Conservation (phyloP, 2,329 filamentous ascomycete genomes). For the Neonectria faginata region DNA sequence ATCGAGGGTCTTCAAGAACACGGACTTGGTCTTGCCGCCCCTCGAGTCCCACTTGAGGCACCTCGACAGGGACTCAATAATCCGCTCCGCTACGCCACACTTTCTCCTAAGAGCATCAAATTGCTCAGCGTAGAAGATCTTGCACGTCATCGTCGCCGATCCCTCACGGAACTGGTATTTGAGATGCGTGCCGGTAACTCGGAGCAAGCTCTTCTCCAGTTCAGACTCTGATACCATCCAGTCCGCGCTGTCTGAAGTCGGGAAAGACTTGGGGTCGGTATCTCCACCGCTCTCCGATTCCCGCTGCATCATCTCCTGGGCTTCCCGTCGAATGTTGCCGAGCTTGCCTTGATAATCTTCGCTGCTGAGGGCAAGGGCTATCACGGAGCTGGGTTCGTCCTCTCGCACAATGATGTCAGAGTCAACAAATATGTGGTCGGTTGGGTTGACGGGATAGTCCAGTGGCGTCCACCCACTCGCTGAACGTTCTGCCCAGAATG, state of each 20-base stretch:
- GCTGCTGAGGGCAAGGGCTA: conserved; percentile 90
- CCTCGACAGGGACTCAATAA: conserved; percentile 92
- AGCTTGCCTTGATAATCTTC: conserved; percentile 89
- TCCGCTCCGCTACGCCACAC: conserved; percentile 91
- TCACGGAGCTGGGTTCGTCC: conserved; percentile 95
- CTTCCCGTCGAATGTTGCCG: conserved; percentile 69
- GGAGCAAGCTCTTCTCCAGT: conserved; percentile 86
- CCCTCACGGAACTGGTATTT: conserved; percentile 97
- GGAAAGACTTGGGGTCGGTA: conserved; percentile 47
- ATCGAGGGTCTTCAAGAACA: conserved; percentile 96
- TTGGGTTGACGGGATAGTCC: conserved; percentile 89
- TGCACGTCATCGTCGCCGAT: conserved; percentile 94
- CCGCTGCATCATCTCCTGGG: conserved; percentile 56
- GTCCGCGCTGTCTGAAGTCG: conserved; percentile 52
- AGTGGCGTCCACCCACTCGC: conserved; percentile 93
- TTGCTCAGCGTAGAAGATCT: conserved; percentile 98
- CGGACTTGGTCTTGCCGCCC: conserved; percentile 96
- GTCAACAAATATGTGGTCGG: conserved; percentile 96
- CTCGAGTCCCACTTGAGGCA: conserved; percentile 99
- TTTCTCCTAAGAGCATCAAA: conserved; percentile 95
- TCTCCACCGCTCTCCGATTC: conserved; percentile 49
- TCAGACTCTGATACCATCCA: conserved; percentile 71
- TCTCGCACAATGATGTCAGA: conserved; percentile 97
- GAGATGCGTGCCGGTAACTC: conserved; percentile 89
- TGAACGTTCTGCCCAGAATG: conserved; percentile 98